Percentiles rank a stretch among this genome's conserved stretches.
Conservation (phyloP, 805 yeast species). For the Starmerella apis region DNA sequence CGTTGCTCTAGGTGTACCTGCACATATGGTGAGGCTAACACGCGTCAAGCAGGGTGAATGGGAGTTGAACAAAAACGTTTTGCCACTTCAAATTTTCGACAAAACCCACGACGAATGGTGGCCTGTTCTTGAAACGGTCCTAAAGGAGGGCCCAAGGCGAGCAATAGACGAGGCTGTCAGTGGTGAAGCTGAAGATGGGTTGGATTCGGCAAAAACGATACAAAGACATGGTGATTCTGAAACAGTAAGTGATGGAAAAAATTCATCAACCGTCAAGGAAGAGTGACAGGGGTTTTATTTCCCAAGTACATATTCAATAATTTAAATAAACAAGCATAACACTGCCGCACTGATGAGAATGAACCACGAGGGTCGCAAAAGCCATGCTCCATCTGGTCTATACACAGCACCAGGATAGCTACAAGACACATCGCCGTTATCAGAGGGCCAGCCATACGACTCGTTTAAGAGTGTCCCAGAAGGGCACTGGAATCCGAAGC, state of each 20-base stretch:
- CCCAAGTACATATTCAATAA: too few relatives aligned
- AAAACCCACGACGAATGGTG: slow-evolving; percentile 56
- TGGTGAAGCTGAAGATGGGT: background rate
- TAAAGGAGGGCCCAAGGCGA: slow-evolving; percentile 31
- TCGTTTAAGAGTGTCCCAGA: slow-evolving; percentile 15
- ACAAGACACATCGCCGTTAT: slow-evolving; percentile 31
- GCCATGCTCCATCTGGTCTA: slow-evolving; percentile 15
- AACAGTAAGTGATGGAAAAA: too few relatives aligned
- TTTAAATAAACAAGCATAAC: background rate
- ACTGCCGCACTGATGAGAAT: background rate
- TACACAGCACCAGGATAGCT: slow-evolving; percentile 34
- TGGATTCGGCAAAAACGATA: too few relatives aligned
- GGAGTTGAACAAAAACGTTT: slow-evolving; percentile 59
- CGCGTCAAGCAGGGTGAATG: slow-evolving; percentile 75
- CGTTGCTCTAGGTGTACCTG: slow-evolving; percentile 63
- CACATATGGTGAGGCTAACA: slow-evolving; percentile 76
- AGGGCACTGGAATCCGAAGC: slow-evolving; percentile 70
- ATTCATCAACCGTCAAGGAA: too few relatives aligned
- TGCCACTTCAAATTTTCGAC: slow-evolving; percentile 51
- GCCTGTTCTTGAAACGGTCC: slow-evolving; percentile 31
- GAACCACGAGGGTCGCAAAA: slow-evolving; percentile 11
- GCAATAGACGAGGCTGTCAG: slow-evolving; percentile 2
- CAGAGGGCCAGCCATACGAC: slow-evolving; percentile 28
- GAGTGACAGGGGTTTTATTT: too few relatives aligned
- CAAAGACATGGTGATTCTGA: too few relatives aligned